These are phyloP conservation scores for Camelina sativa DNA, from an alignment of 345 rosid species.

Conservation along the genomic window DNA sequence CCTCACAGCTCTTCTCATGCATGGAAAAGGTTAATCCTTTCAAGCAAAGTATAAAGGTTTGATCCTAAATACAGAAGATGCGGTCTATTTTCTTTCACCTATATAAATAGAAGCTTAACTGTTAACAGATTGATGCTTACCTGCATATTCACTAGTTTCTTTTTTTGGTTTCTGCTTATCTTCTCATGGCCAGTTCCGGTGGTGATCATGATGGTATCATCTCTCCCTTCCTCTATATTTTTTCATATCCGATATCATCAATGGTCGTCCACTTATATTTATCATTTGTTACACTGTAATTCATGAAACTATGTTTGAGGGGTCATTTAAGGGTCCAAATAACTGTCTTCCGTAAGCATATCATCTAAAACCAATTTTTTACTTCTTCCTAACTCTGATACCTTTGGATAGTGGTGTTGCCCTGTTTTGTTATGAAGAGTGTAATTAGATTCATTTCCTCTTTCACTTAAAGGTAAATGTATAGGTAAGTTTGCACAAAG, in stretches of 20 bases:
- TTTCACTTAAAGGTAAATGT: not conserved
- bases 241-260: too few relatives aligned
- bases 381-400: not conserved
- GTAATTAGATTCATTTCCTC: not conserved
- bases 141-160: constrained; percentile 15
- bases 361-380: not conserved
- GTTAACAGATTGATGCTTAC: constrained; percentile 3
- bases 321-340: not conserved
- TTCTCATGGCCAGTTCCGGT: constrained; percentile 40
- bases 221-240: not conserved
- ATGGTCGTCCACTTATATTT: not conserved
- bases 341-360: not conserved
- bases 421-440: constrained; percentile 8
- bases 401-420: not conserved
- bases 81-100: not conserved
- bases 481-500: not conserved
- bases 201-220: constrained; percentile 45
- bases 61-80: constrained; percentile 13
- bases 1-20: constrained; percentile 14
- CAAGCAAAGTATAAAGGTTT: constrained; percentile 42
- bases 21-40: constrained; percentile 8
- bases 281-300: not conserved
- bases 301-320: not conserved
- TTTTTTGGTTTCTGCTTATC: constrained; percentile 28
- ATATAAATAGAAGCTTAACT: constrained; percentile 23